Evolutionary conservation across 495 filamentous ascomycete species (phyloP).

Genomic region (Massariosphaeria phaeospora): DNA sequence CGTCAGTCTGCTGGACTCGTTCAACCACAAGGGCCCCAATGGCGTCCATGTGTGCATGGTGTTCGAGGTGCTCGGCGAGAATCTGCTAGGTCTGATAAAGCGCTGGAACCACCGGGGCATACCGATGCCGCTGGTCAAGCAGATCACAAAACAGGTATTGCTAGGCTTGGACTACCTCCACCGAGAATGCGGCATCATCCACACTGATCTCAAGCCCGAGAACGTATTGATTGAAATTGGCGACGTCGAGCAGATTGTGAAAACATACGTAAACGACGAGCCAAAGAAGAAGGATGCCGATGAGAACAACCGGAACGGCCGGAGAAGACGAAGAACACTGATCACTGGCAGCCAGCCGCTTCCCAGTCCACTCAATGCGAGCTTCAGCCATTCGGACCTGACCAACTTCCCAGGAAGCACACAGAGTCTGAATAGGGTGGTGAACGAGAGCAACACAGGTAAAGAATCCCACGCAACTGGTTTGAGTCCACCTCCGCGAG

Average conservation of each 20-base stretch:
- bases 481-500: constrained; percentile 28
- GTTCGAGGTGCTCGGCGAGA: constrained; percentile 96
- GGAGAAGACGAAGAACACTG: constrained; percentile 80
- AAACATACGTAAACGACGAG: constrained; percentile 88
- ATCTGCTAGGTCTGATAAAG: constrained; percentile 92
- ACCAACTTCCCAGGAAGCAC: constrained; percentile 60
- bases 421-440: constrained; percentile 72
- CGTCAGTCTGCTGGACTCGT: constrained; percentile 91
- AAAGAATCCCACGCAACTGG: constrained; percentile 40
- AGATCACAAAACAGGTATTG: constrained; percentile 97
- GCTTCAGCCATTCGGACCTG: constrained; percentile 71
- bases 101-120: constrained; percentile 97
- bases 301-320: constrained; percentile 81
- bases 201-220: constrained; percentile 96
- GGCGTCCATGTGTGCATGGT: constrained; percentile 99
- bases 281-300: constrained; percentile 63
- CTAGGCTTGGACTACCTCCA: constrained; percentile 94
- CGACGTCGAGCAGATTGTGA: constrained; percentile 94
- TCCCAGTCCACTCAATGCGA: constrained; percentile 89
- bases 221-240: constrained; percentile 99
- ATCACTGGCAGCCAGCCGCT: constrained; percentile 97
- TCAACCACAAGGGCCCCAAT: constrained; percentile 96
- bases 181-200: constrained; percentile 97
- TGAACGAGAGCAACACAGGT: constrained; percentile 69
- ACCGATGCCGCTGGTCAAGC: constrained; percentile 91